Conservation (phyloP, 371 early-diverging fungal genomes). For the Zychaea mexicana region DNA sequence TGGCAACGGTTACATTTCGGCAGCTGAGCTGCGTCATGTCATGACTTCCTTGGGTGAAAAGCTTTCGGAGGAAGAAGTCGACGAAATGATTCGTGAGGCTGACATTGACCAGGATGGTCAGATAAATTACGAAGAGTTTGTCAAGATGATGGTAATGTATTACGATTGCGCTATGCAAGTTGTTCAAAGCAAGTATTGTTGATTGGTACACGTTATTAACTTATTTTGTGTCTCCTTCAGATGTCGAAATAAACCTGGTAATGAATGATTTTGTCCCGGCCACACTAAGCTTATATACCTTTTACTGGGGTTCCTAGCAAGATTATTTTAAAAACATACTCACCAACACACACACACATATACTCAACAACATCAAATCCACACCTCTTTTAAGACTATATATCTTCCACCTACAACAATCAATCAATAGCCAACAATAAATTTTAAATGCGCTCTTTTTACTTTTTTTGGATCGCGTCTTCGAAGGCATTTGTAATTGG, state of each 20-base stretch:
- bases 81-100: slow-evolving; percentile 86
- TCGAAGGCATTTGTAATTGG: no score
- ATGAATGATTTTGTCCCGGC: not conserved
- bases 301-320: no score
- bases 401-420: no score
- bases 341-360: no score
- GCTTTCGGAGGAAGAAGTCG: slow-evolving; percentile 80
- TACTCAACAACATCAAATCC: no score
- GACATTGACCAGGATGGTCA: slow-evolving; percentile 87
- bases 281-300: no score
- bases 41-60: slow-evolving; percentile 72
- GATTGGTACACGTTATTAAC: not conserved
- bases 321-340: no score
- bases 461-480: no score
- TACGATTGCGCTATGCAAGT: not conserved
- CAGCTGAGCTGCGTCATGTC: slow-evolving; percentile 55
- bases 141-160: slow-evolving; percentile 84
- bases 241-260: slow-evolving; percentile 20
- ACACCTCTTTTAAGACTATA: no score
- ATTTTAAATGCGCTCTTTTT: no score
- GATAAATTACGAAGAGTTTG: slow-evolving; percentile 93
- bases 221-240: slow-evolving; percentile 4
- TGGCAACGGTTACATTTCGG: slow-evolving; percentile 55
- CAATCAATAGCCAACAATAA: no score
- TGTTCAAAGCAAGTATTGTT: not conserved